phyloP scores from a whole-genome alignment of 129 eudicot species.

The Centrapalus pauciflorus region DNA sequence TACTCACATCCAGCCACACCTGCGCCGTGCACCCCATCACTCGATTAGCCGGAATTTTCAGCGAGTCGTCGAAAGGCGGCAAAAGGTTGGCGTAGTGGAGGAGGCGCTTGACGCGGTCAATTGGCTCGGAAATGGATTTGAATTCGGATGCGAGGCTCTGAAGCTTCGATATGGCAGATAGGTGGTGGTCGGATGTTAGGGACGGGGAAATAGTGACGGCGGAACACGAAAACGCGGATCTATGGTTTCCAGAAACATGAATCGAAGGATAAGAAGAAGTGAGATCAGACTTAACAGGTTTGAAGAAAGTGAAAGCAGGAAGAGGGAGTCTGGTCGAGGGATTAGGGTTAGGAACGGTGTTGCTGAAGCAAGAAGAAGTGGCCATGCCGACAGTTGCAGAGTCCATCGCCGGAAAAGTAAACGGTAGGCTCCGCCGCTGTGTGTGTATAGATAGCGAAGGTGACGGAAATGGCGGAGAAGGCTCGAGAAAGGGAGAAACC shows the following conservation, averaged over 20 bases:
- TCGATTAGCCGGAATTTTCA: slow-evolving; percentile 41
- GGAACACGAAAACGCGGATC: slow-evolving; percentile 22
- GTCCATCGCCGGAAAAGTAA: slow-evolving; percentile 24
- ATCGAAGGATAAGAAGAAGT: neutral
- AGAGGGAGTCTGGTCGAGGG: slow-evolving; percentile 3
- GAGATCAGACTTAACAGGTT: slow-evolving; percentile 11
- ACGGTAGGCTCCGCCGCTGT: slow-evolving; percentile 10
- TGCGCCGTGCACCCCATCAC: slow-evolving; percentile 96
- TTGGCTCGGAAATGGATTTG: slow-evolving; percentile 39
- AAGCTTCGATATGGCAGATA: slow-evolving; percentile 36
- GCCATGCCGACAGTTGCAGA: slow-evolving; percentile 17
- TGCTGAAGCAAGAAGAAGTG: slow-evolving; percentile 21
- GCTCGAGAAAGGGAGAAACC: neutral
- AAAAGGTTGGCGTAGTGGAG: slow-evolving; percentile 42
- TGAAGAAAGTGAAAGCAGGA: slow-evolving; percentile 4
- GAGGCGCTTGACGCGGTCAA: slow-evolving; percentile 63
- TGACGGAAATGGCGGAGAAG: neutral
- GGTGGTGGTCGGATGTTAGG: slow-evolving; percentile 18
- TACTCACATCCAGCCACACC: slow-evolving; percentile 69
- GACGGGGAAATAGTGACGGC: slow-evolving; percentile 43
- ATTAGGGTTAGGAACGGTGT: slow-evolving; percentile 25
- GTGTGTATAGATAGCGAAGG: neutral
- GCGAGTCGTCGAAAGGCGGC: slow-evolving; percentile 32
- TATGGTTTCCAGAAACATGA: neutral
- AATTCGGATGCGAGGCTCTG: slow-evolving; percentile 48